Conservation (phyloP, 2,329 filamentous ascomycete genomes). For the Phialophora tarda region DNA sequence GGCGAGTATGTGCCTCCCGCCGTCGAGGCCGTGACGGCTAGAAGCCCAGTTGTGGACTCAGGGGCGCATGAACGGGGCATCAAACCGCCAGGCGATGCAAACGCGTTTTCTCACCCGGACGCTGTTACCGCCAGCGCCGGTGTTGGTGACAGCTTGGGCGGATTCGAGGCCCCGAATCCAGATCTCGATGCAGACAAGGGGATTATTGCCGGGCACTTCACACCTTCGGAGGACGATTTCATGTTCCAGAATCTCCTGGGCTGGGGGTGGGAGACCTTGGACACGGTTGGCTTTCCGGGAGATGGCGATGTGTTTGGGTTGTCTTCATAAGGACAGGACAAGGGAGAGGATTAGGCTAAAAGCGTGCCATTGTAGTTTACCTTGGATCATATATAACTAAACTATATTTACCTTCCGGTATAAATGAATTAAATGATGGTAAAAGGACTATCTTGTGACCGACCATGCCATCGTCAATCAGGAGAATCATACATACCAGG, state of each 20-base stretch:
- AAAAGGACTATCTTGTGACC: too few species aligned
- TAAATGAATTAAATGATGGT: too few species aligned
- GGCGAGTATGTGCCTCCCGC: background rate
- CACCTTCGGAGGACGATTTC: slow-evolving; percentile 32
- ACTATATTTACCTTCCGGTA: too few species aligned
- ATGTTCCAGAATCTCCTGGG: slow-evolving; percentile 36
- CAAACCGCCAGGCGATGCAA: background rate
- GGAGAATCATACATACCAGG: too few species aligned
- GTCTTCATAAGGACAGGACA: slow-evolving; percentile 18
- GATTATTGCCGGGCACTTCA: slow-evolving; percentile 20
- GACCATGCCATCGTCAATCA: too few species aligned
- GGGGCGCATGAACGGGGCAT: background rate
- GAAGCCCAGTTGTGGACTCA: background rate
- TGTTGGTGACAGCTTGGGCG: background rate
- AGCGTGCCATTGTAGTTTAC: too few species aligned
- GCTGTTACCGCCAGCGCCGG: background rate
- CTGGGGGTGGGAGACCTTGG: slow-evolving; percentile 38
- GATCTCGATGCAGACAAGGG: background rate
- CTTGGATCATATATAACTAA: too few species aligned
- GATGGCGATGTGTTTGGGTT: slow-evolving; percentile 26
- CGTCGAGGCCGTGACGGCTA: background rate
- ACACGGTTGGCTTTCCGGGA: slow-evolving; percentile 35
- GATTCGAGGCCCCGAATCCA: too few species aligned
- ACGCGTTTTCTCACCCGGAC: background rate
- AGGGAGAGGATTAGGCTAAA: background rate